Base-by-base conservation (phyloP, 148 eudicot species). In the Camellia japonica region DNA sequence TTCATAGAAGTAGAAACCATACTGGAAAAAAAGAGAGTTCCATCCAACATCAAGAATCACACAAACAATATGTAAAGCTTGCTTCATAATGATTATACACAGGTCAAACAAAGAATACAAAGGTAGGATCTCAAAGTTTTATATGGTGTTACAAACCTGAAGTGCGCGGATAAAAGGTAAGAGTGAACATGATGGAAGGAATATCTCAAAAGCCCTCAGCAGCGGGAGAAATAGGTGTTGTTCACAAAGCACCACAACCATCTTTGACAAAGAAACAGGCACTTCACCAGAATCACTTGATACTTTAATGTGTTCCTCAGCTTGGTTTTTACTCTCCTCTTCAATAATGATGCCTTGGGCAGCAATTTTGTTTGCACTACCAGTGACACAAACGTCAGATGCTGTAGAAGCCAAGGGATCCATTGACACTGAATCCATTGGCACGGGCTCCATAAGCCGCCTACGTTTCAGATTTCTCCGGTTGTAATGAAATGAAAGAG, bases 91-190 rank as follows among this genome's bases (percentile, higher is more conserved):
- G 15, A 60, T 43, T 16, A 7, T 60, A 13, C 6, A 58, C 66
- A n/a, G 72, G 60, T 62, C 54, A 46, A 38, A 51, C n/a, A 76
- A 47, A 58, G 61, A 71, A 71, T 5, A 20, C 4, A 16, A 80
- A 15, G 77, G 46, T 61, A 23, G 38, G 18, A 18, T 75, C 14
- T 56, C 16, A 60, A 68, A 55, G 71, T 70, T 55, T 63, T 46
- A 47, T 68, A 23, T 30, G 59, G 59, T 72, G 49, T 23, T 80
- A 73, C 92, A 72, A 85, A 95, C 98, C 98, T 95, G 97, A 83
- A 93, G 97, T 83, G 98, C 97, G 64, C 98, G 97, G 79, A 95
- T 86, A 85, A 93, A 95, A 80, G 98, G 95, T 82, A 95, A 87
- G 75, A 95, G 92, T 59, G 93, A 90, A 84, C 94, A 93, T 43